Percentiles rank a stretch among this genome's conserved stretches.
Evolutionary conservation across 306 rosid genomes (phyloP).

Genomic region (Malus fusca): DNA sequence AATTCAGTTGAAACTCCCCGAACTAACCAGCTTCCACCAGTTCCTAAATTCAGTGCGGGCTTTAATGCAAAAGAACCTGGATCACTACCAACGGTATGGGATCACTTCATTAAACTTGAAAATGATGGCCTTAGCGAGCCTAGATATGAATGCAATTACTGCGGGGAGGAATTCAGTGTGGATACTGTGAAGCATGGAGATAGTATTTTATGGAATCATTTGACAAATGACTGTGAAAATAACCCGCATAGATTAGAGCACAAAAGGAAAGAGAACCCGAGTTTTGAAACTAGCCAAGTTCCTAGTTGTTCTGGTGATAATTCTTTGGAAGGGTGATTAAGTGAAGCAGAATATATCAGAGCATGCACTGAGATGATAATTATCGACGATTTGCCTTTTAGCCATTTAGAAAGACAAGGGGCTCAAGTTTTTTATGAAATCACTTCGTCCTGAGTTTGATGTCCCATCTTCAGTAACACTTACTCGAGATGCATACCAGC

Average conservation of each 20-base stretch:
- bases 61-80: not conserved
- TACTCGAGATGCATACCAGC: not conserved
- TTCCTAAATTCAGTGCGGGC: not conserved
- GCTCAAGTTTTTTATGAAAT: not conserved
- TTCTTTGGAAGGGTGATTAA: not conserved
- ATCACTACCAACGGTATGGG: not conserved
- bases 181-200: not conserved
- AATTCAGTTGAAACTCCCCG: not conserved
- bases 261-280: not conserved
- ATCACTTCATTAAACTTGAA: not conserved
- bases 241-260: not conserved
- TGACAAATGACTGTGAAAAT: not conserved
- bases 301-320: not conserved
- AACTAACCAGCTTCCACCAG: not conserved
- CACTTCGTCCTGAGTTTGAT: not conserved
- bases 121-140: not conserved
- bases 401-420: not conserved
- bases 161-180: not conserved
- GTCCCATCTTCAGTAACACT: not conserved
- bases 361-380: not conserved
- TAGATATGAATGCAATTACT: not conserved
- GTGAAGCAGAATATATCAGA: not conserved
- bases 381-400: not conserved
- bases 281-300: not conserved
- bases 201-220: not conserved